Evolutionary conservation across 1,284 basidiomycete species (phyloP), one percentile per base, ranked within the genome.

Genomic region (Gymnopus androsaceus): DNA sequence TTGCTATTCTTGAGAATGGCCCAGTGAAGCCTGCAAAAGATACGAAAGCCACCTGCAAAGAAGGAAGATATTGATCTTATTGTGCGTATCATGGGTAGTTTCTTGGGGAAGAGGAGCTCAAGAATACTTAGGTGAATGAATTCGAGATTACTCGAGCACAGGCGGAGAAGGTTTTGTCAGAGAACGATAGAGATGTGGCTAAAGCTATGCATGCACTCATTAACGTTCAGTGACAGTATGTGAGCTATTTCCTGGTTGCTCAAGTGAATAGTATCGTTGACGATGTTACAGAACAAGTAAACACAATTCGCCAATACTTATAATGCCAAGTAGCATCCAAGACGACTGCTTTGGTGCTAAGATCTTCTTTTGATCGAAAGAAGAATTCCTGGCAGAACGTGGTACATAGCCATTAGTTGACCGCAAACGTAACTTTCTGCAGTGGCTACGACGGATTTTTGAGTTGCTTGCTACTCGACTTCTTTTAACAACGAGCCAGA

Each of bases 61-160:
- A 75, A 78, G 51, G 85, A 87, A 58, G 84, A 88, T 61, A 71
- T 88, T 1, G 85, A 88, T 54, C 60, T 87, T 3, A 80, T 88
- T 54, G 86, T 87, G 61, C 62, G 79, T 71, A 19, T 17, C n/a
- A 36, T 38, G 31, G 21, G 19, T 25, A 25, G 53, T 7, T 33
- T 9, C 30, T 33, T 27, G n/a, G 31, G n/a, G 5, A 21, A 41
- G 40, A 9, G 12, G 34, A 47, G 25, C 37, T 41, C 50, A 28
- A 52, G 23, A 15, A 33, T 19, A 47, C 41, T 15, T 61, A 88
- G 86, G 75, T 86, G 8, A 75, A 77, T 57, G 85, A 88, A 69
- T 79, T 88, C 54, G 86, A 88, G 62, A 80, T 87, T 54, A 67
- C 84, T 6, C 75, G 80, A 41, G 63, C 70, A 5, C 80, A 83